A percentile compares a stretch with the other conserved stretches of the same genome.
Conservation (phyloP, 73 alveolate genomes). For the Tetrahymena thermophila region DNA sequence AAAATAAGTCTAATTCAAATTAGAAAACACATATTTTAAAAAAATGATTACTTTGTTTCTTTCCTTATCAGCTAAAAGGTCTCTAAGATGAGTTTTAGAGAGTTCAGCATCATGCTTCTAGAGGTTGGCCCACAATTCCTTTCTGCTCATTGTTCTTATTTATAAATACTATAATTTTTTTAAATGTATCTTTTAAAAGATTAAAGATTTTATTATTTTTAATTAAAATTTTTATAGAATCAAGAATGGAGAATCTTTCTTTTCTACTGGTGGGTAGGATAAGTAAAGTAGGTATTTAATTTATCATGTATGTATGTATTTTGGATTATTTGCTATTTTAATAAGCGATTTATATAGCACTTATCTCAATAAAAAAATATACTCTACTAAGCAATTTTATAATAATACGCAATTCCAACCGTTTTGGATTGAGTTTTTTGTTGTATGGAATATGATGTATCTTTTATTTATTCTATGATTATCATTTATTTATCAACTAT, state of each 20-base stretch:
- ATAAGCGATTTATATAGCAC: not conserved
- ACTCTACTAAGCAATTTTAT: not conserved
- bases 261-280: not conserved
- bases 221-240: not conserved
- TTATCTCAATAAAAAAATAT: not conserved
- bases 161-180: not conserved
- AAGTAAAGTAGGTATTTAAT: not conserved
- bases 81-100: conserved; percentile 48
- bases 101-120: conserved; percentile 17
- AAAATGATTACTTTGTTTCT: conserved; percentile 22
- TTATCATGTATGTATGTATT: not conserved
- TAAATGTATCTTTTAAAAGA: not conserved
- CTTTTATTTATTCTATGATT: not conserved
- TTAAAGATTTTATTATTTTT: not conserved
- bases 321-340: not conserved
- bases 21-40: not conserved
- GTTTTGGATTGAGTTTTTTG: not conserved
- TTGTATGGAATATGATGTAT: not conserved
- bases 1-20: not conserved
- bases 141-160: not conserved
- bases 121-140: conserved; percentile 2
- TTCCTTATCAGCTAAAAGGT: conserved; percentile 36
- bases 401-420: not conserved
- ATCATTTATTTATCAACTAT: no score
- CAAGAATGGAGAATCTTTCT: not conserved